Evolutionary conservation across 148 eudicot genomes (phyloP).

Genomic region (Rhododendron henanense): DNA sequence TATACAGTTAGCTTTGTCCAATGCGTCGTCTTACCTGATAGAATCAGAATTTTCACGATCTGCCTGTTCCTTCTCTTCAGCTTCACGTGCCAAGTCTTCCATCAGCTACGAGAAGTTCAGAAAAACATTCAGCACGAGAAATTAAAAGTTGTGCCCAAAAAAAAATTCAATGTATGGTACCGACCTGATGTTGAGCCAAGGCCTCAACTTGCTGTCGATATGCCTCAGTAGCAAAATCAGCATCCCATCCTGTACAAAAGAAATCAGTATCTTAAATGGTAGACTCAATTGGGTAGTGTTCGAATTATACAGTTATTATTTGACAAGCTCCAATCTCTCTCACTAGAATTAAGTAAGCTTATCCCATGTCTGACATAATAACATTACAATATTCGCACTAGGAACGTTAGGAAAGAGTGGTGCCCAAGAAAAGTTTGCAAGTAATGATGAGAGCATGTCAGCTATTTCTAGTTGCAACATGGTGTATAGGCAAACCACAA

Average conservation of each 20-base stretch:
- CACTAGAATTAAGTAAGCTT: neutral
- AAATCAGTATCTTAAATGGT: neutral
- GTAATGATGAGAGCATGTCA: neutral
- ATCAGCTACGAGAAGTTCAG: constrained; percentile 50
- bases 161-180: constrained; percentile 8
- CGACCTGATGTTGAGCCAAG: constrained; percentile 87
- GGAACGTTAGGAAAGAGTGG: neutral
- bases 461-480: neutral
- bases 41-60: constrained; percentile 44
- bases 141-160: neutral
- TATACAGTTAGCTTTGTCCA: too few relatives aligned
- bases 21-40: constrained; percentile 36
- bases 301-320: neutral
- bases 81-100: constrained; percentile 85
- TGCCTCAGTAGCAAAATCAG: constrained; percentile 92
- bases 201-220: constrained; percentile 92
- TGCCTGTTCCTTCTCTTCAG: constrained; percentile 61
- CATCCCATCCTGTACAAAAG: constrained; percentile 75
- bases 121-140: constrained; percentile 9
- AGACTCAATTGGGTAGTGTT: neutral
- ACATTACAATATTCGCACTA: neutral
- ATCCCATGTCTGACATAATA: neutral
- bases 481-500: neutral
- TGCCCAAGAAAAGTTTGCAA: neutral
- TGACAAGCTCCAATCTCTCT: constrained; percentile 6